These are phyloP conservation scores for Umbelopsis sp. DNA, from an alignment of 192 early-diverging fungal genomes.

Conservation along the genomic window DNA sequence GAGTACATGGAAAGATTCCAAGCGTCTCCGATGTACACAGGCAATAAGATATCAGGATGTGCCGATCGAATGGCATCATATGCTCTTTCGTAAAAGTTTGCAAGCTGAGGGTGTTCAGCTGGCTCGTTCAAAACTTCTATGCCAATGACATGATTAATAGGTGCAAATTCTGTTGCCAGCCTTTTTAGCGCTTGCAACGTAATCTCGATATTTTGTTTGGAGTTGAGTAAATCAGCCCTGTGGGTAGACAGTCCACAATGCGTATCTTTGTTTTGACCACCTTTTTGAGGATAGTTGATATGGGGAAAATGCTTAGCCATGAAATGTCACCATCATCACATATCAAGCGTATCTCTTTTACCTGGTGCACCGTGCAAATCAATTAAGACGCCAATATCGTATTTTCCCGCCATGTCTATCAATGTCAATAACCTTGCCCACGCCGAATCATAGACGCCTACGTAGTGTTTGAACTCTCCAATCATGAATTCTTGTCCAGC, in stretches of 20 bases:
- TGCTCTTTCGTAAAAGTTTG: constrained; percentile 18
- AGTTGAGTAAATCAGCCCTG: constrained; percentile 15
- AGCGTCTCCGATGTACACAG: constrained; percentile 27
- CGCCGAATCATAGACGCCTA: constrained; percentile 52
- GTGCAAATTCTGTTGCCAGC: constrained; percentile 4
- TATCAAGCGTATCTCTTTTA: not conserved
- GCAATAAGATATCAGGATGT: constrained; percentile 9
- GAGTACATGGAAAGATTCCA: constrained; percentile 24
- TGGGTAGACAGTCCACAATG: constrained; percentile 23
- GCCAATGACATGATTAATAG: constrained; percentile 31
- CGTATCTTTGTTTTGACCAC: constrained; percentile 29
- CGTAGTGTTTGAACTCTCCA: constrained; percentile 46
- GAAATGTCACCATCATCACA: not conserved
- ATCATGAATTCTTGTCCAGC: constrained; percentile 44
- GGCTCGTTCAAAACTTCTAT: constrained; percentile 28
- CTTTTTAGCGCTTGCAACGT: constrained; percentile 4
- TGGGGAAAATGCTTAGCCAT: not conserved
- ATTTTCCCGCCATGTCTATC: constrained; percentile 56
- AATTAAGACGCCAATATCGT: constrained; percentile 62
- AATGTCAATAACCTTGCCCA: constrained; percentile 54
- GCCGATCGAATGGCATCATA: constrained; percentile 8
- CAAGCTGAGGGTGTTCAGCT: constrained; percentile 16
- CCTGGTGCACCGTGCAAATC: constrained; percentile 72
- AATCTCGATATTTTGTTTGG: not conserved
- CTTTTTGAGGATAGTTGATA: constrained; percentile 1